Evolutionary conservation across 495 filamentous ascomycete species (phyloP), one percentile per base, ranked within the genome.

Genomic region (Parathielavia appendiculata): DNA sequence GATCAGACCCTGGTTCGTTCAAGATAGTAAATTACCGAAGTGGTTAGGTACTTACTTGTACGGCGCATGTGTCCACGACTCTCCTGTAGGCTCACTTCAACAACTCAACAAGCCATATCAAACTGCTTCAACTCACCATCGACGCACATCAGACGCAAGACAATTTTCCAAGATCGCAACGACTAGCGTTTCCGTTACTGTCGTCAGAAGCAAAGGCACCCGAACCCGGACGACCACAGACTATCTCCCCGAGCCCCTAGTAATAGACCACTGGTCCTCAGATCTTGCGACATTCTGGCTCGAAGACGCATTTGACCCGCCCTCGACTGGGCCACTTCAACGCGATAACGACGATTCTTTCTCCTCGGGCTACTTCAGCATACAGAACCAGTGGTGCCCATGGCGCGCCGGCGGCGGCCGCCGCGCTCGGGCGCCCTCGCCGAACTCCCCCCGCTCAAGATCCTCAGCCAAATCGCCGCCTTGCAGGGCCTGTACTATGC

Each of bases 401-500:
- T 91, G 87, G 79, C 88, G 61, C 83, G 86, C 70, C 85, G 88
- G 58, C 85, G 87, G 64, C 87, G 87, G 51, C 88, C 88, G 26
- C 86, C 85, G 53, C 88, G 86, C 64, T 79, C 90, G 51, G 89
- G 88, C 79, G 85, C 88, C 51, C 83, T 90, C 61, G 79, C 84
- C 63, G 89, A 92, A 67, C 87, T 92, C 53, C 85, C 89, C 17
- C 92, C 92, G 41, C 79, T 90, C 64, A 89, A 86, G 68, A 91
- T 97, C 76, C 76, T 92, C 54, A 82, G 81, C 59, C 93, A 97
- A 75, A 97, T 99, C 71, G 61, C 88, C 64, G 70, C 88, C 22
- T 82, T 99, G n/a, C 93, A 99, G 69, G 68, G 77, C 32, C 81
- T 87, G 62, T 96, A 90, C 79, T 97, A 97, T 81, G 74, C 74